Percentiles rank a stretch among this genome's conserved stretches.
Evolutionary conservation across 352 stramenopile genomes (phyloP).

Genomic region (Phytophthora chlamydospora): DNA sequence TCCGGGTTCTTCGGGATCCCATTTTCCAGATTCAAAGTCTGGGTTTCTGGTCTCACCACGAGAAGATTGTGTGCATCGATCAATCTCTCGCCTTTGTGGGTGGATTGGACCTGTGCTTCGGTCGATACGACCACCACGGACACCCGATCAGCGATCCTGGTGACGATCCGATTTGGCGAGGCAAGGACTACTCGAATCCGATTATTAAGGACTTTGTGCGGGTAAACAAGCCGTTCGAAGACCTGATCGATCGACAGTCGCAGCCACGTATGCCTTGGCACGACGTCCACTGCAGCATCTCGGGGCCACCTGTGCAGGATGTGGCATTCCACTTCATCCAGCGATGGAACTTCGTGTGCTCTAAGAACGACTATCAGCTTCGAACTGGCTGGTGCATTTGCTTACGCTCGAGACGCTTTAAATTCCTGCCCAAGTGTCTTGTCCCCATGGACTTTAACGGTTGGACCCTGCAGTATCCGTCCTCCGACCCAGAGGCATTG

Average conservation of each 20-base stretch:
- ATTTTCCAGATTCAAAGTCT: constrained; percentile 91
- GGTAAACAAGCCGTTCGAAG: constrained; percentile 85
- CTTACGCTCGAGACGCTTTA: constrained; percentile 81
- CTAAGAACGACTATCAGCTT: constrained; percentile 89
- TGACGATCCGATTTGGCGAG: constrained; percentile 71
- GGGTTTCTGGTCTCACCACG: constrained; percentile 93
- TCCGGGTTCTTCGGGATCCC: constrained; percentile 90
- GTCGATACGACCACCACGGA: constrained; percentile 84
- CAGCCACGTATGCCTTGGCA: constrained; percentile 91
- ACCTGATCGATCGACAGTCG: constrained; percentile 77
- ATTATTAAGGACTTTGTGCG: constrained; percentile 91
- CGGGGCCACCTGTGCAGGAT: constrained; percentile 81
- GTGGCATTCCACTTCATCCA: constrained; percentile 92
- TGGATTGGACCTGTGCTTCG: constrained; percentile 90
- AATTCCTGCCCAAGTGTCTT: constrained; percentile 84
- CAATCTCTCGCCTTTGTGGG: constrained; percentile 84
- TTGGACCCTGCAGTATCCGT: constrained; percentile 78
- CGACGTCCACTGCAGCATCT: constrained; percentile 88
- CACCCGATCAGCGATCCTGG: constrained; percentile 78
- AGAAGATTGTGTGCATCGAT: constrained; percentile 94
- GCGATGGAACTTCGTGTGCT: constrained; percentile 92
- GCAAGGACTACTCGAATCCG: constrained; percentile 90
- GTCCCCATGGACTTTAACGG: constrained; percentile 89
- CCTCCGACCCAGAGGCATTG: constrained; percentile 50
- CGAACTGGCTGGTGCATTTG: constrained; percentile 90